These are phyloP conservation scores for Rheum nobile DNA, from an alignment of 148 eudicot species.

Conservation along the genomic window DNA sequence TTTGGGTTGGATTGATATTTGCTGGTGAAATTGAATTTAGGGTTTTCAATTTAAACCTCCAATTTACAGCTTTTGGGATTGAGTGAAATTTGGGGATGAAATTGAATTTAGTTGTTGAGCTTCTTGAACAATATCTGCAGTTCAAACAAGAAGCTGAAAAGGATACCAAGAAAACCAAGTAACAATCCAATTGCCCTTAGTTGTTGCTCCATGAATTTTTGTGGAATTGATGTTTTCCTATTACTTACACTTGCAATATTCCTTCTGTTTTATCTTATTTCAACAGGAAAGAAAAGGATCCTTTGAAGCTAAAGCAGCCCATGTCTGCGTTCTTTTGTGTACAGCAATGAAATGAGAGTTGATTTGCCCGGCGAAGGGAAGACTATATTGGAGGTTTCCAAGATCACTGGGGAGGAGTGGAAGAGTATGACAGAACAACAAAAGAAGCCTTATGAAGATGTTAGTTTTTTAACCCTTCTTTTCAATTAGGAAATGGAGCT, in stretches of 20 bases:
- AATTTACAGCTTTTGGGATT: no score
- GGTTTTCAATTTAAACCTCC: no score
- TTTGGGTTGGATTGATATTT: no score
- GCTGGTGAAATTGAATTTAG: no score
- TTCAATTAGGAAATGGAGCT: neutral
- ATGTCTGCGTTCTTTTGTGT: slow-evolving; percentile 72
- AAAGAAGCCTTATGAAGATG: slow-evolving; percentile 65
- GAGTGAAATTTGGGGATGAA: no score
- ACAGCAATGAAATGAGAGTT: slow-evolving; percentile 43
- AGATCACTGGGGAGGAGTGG: no score
- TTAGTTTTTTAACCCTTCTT: slow-evolving; percentile 7
- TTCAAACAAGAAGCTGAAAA: no score
- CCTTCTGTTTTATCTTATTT: neutral
- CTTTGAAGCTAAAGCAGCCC: slow-evolving; percentile 79
- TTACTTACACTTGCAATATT: neutral
- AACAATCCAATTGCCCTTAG: no score
- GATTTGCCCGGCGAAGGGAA: slow-evolving; percentile 52
- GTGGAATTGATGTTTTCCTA: neutral
- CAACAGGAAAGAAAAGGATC: slow-evolving; percentile 41
- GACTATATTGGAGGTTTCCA: slow-evolving; percentile 65
- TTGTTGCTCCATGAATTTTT: neutral
- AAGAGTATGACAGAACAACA: slow-evolving; percentile 70
- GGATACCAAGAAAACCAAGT: no score
- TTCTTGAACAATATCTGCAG: no score
- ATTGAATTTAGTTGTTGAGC: no score